Percentiles rank a stretch among this genome's conserved stretches.
These are phyloP conservation scores for Ceratobasidium sp. DNA, from an alignment of 1,284 basidiomycete species.

Conservation along the genomic window DNA sequence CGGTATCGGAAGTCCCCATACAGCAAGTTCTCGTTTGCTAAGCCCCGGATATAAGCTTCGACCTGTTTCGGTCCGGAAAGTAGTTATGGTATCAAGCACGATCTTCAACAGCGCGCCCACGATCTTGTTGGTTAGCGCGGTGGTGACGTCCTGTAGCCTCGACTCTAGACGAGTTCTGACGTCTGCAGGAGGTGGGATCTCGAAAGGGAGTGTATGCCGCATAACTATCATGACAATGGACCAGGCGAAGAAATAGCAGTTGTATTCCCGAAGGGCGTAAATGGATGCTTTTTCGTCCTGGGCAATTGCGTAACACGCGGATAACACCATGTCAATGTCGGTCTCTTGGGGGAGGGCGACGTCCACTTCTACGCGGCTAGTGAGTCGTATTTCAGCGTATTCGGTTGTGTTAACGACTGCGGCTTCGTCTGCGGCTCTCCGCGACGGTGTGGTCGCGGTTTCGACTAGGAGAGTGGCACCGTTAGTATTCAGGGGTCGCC, in stretches of 20 bases:
- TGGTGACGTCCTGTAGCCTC: background rate
- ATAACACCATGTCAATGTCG: constrained; percentile 2
- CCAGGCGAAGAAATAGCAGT: constrained; percentile 25
- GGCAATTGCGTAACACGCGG: constrained; percentile 24
- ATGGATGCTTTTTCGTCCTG: constrained; percentile 10
- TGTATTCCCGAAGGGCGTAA: constrained; percentile 14
- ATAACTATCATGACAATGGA: constrained; percentile 21
- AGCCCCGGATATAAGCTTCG: background rate
- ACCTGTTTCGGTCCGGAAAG: background rate
- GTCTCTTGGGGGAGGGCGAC: background rate
- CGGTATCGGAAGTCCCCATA: constrained; percentile 1
- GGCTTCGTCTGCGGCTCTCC: constrained; percentile 19
- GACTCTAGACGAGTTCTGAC: background rate
- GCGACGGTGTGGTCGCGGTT: background rate
- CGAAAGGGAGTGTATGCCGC: constrained; percentile 11
- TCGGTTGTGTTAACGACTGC: background rate
- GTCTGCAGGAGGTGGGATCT: background rate
- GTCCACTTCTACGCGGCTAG: constrained; percentile 5
- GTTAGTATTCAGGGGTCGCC: constrained; percentile 3
- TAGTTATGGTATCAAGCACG: constrained; percentile 2
- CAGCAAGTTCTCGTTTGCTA: constrained; percentile 22
- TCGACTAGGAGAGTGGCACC: background rate
- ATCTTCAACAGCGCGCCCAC: background rate
- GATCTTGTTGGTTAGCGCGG: background rate
- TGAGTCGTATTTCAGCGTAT: background rate